Evolutionary conservation across 257 asterid species (phyloP).

Genomic region (Coffea eugenioides): DNA sequence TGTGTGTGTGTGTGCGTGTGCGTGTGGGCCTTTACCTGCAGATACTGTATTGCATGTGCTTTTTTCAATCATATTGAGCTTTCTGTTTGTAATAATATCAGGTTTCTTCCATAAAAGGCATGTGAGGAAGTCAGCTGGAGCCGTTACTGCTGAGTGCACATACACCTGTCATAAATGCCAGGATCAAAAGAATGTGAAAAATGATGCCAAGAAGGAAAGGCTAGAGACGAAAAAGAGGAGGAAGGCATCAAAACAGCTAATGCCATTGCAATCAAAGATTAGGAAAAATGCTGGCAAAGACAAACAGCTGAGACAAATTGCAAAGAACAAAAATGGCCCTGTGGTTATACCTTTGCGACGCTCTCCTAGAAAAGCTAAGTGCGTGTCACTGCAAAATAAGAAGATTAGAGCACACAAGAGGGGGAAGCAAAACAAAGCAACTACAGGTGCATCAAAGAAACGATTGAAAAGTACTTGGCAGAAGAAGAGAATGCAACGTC

Average conservation of each 20-base stretch:
- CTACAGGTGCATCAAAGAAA: conserved; percentile 40
- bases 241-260: conserved; percentile 43
- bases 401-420: conserved; percentile 51
- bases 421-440: conserved; percentile 41
- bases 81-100: conserved; percentile 36
- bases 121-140: conserved; percentile 54
- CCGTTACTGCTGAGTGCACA: conserved; percentile 33
- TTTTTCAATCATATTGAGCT: conserved; percentile 10
- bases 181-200: conserved; percentile 37
- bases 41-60: conserved; percentile 1
- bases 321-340: conserved; percentile 39
- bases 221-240: conserved; percentile 29
- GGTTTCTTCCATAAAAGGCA: conserved; percentile 79
- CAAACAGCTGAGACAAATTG: conserved; percentile 39
- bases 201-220: conserved; percentile 35
- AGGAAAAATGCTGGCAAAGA: conserved; percentile 41
- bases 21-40: neutral
- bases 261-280: conserved; percentile 36
- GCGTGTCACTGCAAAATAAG: conserved; percentile 37
- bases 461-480: conserved; percentile 37
- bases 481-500: conserved; percentile 56
- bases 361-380: conserved; percentile 73
- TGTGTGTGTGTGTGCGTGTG: too few relatives aligned
- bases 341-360: conserved; percentile 74
- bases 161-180: conserved; percentile 73